These are phyloP conservation scores for Talaromyces sp. DNA, from an alignment of 2,329 filamentous ascomycete species.

Conservation along the genomic window DNA sequence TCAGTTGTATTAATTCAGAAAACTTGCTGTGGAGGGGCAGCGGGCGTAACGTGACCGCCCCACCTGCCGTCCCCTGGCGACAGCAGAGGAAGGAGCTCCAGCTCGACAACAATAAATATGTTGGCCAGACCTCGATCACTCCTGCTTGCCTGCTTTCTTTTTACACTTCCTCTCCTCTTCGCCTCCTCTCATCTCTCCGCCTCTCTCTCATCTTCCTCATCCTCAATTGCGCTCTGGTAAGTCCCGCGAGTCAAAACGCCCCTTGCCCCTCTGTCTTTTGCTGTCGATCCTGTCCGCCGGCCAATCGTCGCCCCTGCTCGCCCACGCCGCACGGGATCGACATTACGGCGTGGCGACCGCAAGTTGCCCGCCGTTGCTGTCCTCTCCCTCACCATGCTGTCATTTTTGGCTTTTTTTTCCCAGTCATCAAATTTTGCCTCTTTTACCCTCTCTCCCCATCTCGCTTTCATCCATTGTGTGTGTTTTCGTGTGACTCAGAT, in stretches of 20 bases:
- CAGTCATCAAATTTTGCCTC: neutral
- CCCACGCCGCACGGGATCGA: slow-evolving; percentile 5
- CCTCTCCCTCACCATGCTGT: slow-evolving; percentile 1
- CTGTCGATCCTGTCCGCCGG: neutral
- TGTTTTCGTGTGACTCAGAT: neutral
- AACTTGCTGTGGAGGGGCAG: neutral
- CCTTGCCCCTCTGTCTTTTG: neutral
- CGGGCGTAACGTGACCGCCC: neutral
- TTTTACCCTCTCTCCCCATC: neutral
- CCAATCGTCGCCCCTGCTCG: neutral
- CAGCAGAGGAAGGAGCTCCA: neutral
- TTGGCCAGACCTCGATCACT: slow-evolving; percentile 11
- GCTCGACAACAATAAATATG: neutral
- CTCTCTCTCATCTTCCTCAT: neutral
- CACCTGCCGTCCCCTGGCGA: neutral
- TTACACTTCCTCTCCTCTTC: slow-evolving; percentile 2
- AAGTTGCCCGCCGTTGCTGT: neutral
- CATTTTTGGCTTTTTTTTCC: neutral
- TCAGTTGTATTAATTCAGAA: neutral
- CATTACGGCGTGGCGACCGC: slow-evolving; percentile 1
- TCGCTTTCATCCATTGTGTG: neutral
- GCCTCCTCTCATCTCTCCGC: no score
- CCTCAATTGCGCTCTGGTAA: neutral
- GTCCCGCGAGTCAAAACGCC: neutral
- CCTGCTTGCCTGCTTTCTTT: slow-evolving; percentile 6